Evolutionary conservation across 2,329 filamentous ascomycete species (phyloP).

Genomic region (Xylaria polymorpha): DNA sequence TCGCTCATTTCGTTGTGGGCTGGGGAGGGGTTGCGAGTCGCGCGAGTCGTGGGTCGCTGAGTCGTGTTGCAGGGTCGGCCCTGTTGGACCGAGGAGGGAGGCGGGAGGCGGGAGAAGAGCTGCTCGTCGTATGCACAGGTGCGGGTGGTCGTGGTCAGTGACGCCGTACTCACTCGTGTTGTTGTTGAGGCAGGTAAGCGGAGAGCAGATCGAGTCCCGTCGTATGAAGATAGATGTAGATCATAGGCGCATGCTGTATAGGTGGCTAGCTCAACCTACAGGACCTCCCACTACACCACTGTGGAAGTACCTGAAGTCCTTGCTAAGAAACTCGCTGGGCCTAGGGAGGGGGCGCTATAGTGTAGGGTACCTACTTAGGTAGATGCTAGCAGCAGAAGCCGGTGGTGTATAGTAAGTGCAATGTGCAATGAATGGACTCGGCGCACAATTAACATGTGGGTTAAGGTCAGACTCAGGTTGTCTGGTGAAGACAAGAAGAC

Average conservation of each 20-base stretch:
- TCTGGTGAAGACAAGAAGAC: slow-evolving; percentile 18
- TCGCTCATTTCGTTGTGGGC: slow-evolving; percentile 40
- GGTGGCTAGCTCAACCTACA: not conserved
- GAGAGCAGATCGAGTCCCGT: slow-evolving; percentile 17
- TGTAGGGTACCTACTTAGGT: too few species aligned
- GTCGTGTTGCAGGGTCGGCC: slow-evolving; percentile 15
- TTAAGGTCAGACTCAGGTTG: not conserved
- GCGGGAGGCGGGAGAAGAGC: not conserved
- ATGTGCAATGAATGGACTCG: not conserved
- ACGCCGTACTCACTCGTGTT: not conserved
- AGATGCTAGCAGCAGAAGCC: not conserved
- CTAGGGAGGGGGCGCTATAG: not conserved
- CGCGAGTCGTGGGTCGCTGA: slow-evolving; percentile 12
- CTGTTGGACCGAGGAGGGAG: not conserved
- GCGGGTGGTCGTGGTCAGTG: not conserved
- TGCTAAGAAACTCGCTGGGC: too few species aligned
- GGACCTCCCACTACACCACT: not conserved
- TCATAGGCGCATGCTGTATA: slow-evolving; percentile 20
- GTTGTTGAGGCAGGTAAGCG: slow-evolving; percentile 22
- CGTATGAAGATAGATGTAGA: slow-evolving; percentile 22
- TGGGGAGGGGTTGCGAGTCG: slow-evolving; percentile 15
- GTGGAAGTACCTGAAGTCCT: not conserved
- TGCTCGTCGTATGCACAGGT: slow-evolving; percentile 1
- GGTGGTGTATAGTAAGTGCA: not conserved
- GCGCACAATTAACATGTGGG: not conserved